A percentile compares a stretch with the other conserved stretches of the same genome.
These are phyloP conservation scores for Teratosphaeria zuluensis DNA, from an alignment of 2,329 filamentous ascomycete genomes.

Conservation along the genomic window DNA sequence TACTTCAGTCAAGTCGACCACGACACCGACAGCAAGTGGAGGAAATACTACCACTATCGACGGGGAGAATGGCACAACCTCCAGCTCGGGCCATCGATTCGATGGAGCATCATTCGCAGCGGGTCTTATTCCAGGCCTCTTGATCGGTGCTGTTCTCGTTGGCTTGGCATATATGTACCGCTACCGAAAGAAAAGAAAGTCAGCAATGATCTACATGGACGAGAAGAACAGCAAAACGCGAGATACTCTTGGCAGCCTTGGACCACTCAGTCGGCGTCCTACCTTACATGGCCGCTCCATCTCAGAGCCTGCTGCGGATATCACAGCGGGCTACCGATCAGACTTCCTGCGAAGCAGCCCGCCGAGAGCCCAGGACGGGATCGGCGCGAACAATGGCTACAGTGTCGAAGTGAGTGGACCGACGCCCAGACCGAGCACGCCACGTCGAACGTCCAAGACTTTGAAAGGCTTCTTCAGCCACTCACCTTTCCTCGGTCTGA, in stretches of 20 bases:
- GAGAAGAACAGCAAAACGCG: slow-evolving; percentile 13
- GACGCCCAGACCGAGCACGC: slow-evolving; percentile 4
- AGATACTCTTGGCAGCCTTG: slow-evolving; percentile 20
- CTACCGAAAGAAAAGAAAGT: slow-evolving; percentile 8
- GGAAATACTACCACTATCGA: neutral
- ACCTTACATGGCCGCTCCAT: slow-evolving; percentile 24
- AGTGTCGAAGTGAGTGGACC: slow-evolving; percentile 12
- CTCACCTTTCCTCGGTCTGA: slow-evolving; percentile 19
- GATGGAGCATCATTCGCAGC: slow-evolving; percentile 25
- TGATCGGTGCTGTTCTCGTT: slow-evolving; percentile 19
- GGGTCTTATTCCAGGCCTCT: slow-evolving; percentile 26
- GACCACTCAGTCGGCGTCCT: slow-evolving; percentile 13
- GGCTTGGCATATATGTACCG: slow-evolving; percentile 18
- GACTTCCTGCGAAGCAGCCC: slow-evolving; percentile 24
- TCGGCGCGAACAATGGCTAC: slow-evolving; percentile 8
- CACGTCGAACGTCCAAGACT: slow-evolving; percentile 10
- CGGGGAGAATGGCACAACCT: neutral
- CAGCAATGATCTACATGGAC: slow-evolving; percentile 6
- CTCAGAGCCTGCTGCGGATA: slow-evolving; percentile 22
- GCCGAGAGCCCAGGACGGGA: slow-evolving; percentile 11
- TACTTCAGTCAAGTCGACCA: neutral
- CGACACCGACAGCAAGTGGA: neutral
- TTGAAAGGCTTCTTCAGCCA: slow-evolving; percentile 14
- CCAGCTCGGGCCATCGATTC: slow-evolving; percentile 10
- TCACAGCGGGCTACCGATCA: slow-evolving; percentile 19